Base-by-base conservation (phyloP, 805 yeast species). In the Peterozyma toletana region DNA sequence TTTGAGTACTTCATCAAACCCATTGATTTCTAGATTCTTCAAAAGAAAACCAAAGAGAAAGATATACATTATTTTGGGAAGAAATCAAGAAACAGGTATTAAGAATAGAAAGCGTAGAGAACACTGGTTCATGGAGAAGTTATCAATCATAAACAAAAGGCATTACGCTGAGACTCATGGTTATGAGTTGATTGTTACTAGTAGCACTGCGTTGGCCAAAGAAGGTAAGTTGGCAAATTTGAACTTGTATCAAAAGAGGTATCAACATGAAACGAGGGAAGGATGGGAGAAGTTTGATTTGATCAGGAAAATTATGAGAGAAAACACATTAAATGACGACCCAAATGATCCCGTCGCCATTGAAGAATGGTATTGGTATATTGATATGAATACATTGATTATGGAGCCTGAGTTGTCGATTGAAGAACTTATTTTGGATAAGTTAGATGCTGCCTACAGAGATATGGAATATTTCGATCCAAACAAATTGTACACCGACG, bases 221-320 rank as follows among this genome's bases (percentile, higher is more conserved):
- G 47, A 52, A 17, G 59, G 56, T 37, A 21, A 36, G 16, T 39
- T 46, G 42, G 64, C 63, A 50, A 74, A 72, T 47, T 60, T 67
- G 57, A 71, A 75, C 18, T 39, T 58, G 30, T 64, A 64, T 50
- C 64, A 69, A 48, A 73, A 71, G 51, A 58, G 70, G 40, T 73
- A 73, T 51, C 71, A 73, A 39, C 71, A 71, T 54, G 77, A 72
- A 43, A 65, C 65, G 57, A 62, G 78, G 48, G 71, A 67, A 54
- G 70, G 71, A 3, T 67, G 73, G 73, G 71, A 65, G 49, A 67
- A 67, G 46, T 60, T 66, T 36, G 73, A 68, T 47, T 46, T 58
- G 27, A 46, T 68, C 29, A 55, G 64, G 35, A 59, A 53, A 29
- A 59, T 62, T 1, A 61, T 68, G 64, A 60, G 58, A 41, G 59